Conservation (phyloP, 371 early-diverging fungal genomes). For the Saksenaea vasiformis region DNA sequence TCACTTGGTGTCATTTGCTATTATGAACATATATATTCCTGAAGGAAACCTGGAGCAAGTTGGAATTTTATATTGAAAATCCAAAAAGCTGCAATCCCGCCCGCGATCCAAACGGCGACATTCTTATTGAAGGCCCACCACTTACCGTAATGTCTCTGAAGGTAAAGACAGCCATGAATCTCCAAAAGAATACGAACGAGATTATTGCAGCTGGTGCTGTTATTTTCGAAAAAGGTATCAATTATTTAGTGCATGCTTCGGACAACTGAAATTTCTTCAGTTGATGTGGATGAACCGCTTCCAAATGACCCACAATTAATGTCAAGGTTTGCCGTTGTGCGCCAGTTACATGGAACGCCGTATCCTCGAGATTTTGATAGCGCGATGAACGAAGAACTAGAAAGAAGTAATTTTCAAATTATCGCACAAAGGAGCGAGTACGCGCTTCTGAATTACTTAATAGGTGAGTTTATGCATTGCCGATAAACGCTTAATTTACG, state of each 20-base stretch:
- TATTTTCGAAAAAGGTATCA: constrained; percentile 43
- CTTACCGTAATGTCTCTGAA: constrained; percentile 77
- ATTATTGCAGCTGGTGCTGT: constrained; percentile 67
- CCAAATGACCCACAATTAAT: constrained; percentile 45
- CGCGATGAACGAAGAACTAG: constrained; percentile 26
- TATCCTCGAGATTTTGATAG: constrained; percentile 66
- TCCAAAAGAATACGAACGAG: constrained; percentile 73
- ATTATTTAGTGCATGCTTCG: too few relatives aligned
- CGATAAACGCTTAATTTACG: not conserved
- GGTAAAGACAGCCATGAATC: constrained; percentile 74
- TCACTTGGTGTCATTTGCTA: not conserved
- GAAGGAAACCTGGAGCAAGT: constrained; percentile 76
- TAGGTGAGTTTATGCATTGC: constrained; percentile 42
- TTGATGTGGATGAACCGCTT: constrained; percentile 58
- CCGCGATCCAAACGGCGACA: constrained; percentile 36
- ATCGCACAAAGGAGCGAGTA: constrained; percentile 61
- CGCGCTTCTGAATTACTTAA: constrained; percentile 65
- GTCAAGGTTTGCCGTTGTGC: constrained; percentile 65
- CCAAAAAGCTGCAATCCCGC: constrained; percentile 64
- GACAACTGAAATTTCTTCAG: constrained; percentile 16
- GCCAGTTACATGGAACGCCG: constrained; percentile 59
- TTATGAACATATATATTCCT: constrained; percentile 14
- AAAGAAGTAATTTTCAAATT: constrained; percentile 23
- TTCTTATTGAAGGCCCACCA: constrained; percentile 57
- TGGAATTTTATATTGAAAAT: constrained; percentile 60